Percentiles rank a stretch among this genome's conserved stretches.
Evolutionary conservation across 495 filamentous ascomycete genomes (phyloP).

Genomic region (Neurospora sp.): DNA sequence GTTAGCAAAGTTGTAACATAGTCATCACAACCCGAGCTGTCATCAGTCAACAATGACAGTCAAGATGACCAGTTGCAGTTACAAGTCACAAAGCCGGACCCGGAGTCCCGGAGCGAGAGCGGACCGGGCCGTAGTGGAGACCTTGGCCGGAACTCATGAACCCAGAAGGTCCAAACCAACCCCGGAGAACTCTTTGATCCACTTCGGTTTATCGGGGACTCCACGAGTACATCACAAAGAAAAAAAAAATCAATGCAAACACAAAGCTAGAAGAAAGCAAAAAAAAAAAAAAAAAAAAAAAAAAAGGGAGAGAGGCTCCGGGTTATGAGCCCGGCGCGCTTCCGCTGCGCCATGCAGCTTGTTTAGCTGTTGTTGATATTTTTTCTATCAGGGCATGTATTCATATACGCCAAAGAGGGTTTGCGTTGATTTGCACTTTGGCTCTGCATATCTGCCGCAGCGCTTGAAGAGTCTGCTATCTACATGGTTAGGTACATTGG

Average conservation of each 20-base stretch:
- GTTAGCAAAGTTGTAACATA: not conserved
- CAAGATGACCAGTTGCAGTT: not conserved
- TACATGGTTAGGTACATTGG: not conserved
- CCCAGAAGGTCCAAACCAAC: not conserved
- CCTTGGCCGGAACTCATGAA: not conserved
- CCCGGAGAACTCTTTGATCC: not conserved
- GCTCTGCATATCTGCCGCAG: not conserved
- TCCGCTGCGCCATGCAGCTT: conserved; percentile 20
- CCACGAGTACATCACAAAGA: not conserved
- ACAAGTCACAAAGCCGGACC: not conserved
- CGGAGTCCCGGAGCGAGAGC: not conserved
- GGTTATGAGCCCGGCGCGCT: conserved; percentile 23
- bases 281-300: no score
- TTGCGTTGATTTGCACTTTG: not conserved
- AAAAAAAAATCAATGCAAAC: not conserved
- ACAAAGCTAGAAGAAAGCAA: not conserved
- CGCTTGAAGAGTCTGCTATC: not conserved
- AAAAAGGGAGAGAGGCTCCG: no score
- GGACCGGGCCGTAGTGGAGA: not conserved
- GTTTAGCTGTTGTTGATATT: not conserved
- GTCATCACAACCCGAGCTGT: not conserved
- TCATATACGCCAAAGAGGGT: not conserved
- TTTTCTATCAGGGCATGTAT: not conserved
- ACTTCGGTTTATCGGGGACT: not conserved
- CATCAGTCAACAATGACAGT: not conserved